Conservation (phyloP, 2,329 filamentous ascomycete genomes). For the Coleophoma cylindrospora region DNA sequence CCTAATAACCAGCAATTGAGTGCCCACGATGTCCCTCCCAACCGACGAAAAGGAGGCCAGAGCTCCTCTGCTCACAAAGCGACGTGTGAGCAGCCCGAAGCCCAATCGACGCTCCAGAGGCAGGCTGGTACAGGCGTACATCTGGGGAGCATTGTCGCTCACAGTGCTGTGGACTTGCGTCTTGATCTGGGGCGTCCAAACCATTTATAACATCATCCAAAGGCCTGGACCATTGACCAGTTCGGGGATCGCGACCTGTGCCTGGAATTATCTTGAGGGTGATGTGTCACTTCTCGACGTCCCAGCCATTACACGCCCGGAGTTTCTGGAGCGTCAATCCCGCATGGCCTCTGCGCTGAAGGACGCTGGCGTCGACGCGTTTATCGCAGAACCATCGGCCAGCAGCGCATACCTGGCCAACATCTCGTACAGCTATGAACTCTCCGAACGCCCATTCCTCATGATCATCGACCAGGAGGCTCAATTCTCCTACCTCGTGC, state of each 20-base stretch:
- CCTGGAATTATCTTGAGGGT: slow-evolving; percentile 11
- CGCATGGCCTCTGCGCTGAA: slow-evolving; percentile 13
- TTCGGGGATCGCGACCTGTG: slow-evolving; percentile 5
- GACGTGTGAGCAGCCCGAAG: no score
- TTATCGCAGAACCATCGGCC: slow-evolving; percentile 58
- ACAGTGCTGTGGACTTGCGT: not conserved
- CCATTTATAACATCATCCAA: not conserved
- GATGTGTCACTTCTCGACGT: slow-evolving; percentile 16
- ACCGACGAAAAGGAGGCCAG: no score
- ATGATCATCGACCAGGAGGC: slow-evolving; percentile 46
- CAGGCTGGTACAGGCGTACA: no score
- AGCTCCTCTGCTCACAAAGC: no score
- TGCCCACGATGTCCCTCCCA: no score
- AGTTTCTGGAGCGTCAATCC: slow-evolving; percentile 16
- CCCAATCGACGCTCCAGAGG: no score
- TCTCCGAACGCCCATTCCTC: slow-evolving; percentile 57
- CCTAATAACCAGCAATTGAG: no score
- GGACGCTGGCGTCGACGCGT: slow-evolving; percentile 41
- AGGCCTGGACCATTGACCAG: not conserved
- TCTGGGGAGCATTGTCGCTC: not conserved
- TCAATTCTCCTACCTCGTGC: slow-evolving; percentile 53
- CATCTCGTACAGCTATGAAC: slow-evolving; percentile 52
- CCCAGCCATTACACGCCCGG: slow-evolving; percentile 11
- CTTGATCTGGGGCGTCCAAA: not conserved
- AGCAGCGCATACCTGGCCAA: slow-evolving; percentile 60